These are phyloP conservation scores for Penicillium cinerascens DNA, from an alignment of 495 filamentous ascomycete species.

Conservation along the genomic window DNA sequence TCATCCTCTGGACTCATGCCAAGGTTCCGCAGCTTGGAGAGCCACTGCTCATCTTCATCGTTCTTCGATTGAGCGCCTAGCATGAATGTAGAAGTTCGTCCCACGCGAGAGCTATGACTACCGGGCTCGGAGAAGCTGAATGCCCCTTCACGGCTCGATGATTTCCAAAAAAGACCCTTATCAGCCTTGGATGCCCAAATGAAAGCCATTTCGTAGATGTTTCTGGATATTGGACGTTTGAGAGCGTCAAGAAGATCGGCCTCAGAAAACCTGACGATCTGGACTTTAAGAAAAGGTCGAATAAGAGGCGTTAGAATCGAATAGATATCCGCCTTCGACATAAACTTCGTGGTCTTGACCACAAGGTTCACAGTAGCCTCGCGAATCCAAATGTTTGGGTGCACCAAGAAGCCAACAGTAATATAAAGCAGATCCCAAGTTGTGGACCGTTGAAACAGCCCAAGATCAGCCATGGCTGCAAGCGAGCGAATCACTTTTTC, in stretches of 20 bases:
- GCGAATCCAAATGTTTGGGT: conserved; percentile 93
- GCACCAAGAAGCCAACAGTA: conserved; percentile 78
- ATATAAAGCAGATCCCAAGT: conserved; percentile 84
- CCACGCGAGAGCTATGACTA: conserved; percentile 19
- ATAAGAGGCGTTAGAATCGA: conserved; percentile 80
- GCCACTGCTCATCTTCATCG: conserved; percentile 96
- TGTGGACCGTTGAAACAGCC: conserved; percentile 77
- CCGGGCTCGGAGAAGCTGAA: conserved; percentile 55
- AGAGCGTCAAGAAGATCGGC: conserved; percentile 73
- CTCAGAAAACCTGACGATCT: conserved; percentile 63
- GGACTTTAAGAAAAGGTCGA: conserved; percentile 73
- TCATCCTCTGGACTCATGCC: conserved; percentile 85
- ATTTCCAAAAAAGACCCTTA: conserved; percentile 81
- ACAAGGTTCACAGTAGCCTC: conserved; percentile 84
- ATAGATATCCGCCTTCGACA: conserved; percentile 78
- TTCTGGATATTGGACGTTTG: conserved; percentile 75
- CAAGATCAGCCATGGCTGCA: conserved; percentile 83
- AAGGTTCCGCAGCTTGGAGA: conserved; percentile 74
- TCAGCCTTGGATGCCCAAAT: conserved; percentile 82
- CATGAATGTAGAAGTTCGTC: conserved; percentile 27
- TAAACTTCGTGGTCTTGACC: conserved; percentile 65
- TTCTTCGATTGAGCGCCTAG: conserved; percentile 54
- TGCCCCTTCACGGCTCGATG: conserved; percentile 55
- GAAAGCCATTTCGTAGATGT: conserved; percentile 78
- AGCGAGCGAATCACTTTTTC: conserved; percentile 86